phyloP scores from a whole-genome alignment of 352 stramenopile species.

The Pythium sp. region DNA sequence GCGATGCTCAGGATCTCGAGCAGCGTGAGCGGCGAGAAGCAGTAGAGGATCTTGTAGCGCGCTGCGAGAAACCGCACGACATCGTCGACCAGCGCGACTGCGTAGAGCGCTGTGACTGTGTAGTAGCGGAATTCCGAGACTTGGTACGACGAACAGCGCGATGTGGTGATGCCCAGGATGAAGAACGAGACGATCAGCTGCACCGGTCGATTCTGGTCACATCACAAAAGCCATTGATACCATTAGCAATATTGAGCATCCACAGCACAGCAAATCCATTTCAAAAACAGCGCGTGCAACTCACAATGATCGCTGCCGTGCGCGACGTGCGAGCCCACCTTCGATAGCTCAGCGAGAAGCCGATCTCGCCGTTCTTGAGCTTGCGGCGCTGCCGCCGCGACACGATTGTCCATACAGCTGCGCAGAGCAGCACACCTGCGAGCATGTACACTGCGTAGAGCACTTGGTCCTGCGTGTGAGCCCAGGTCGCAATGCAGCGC shows the following conservation, averaged over 20 bases:
- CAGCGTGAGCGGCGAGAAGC: slow-evolving; percentile 68
- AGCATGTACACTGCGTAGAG: slow-evolving; percentile 49
- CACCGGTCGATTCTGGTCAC: slow-evolving; percentile 62
- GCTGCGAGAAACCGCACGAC: slow-evolving; percentile 76
- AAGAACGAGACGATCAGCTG: slow-evolving; percentile 70
- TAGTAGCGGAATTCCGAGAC: slow-evolving; percentile 67
- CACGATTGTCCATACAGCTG: slow-evolving; percentile 46
- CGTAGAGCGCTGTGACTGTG: slow-evolving; percentile 61
- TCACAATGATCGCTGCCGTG: slow-evolving; percentile 66
- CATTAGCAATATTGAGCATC: slow-evolving; percentile 1
- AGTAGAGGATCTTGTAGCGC: slow-evolving; percentile 80
- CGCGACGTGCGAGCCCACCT: slow-evolving; percentile 78
- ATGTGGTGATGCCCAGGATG: slow-evolving; percentile 69
- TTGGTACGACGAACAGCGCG: slow-evolving; percentile 71
- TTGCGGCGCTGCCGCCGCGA: slow-evolving; percentile 55
- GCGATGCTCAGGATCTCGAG: slow-evolving; percentile 72
- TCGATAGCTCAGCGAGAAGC: slow-evolving; percentile 74
- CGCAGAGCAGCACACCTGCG: slow-evolving; percentile 41
- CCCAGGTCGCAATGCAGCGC: slow-evolving; percentile 70
- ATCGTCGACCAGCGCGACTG: slow-evolving; percentile 57
- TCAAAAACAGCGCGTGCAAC: slow-evolving; percentile 4
- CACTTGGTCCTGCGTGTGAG: slow-evolving; percentile 74
- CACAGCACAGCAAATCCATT: background rate
- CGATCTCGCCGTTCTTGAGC: slow-evolving; percentile 61
- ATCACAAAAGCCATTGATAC: background rate